Percentiles rank a stretch among this genome's conserved stretches.
Evolutionary conservation across 2,329 filamentous ascomycete genomes (phyloP).

Genomic region (Colletotrichum plurivorum): DNA sequence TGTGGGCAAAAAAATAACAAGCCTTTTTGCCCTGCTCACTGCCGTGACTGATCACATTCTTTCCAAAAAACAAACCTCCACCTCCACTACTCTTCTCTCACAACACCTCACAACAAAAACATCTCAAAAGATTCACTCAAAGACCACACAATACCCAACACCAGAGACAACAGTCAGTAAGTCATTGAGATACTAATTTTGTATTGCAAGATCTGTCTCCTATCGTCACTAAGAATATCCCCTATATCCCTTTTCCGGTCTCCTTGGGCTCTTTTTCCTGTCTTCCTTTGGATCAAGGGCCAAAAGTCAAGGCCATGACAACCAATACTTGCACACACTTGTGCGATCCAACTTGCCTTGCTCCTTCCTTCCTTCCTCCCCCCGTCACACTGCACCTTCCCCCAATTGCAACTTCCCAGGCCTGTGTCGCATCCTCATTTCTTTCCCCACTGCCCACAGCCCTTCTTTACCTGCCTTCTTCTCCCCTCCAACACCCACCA

Average conservation of each 20-base stretch:
- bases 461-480: conserved; percentile 1
- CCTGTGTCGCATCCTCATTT: conserved; percentile 29
- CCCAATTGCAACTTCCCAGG: conserved; percentile 27
- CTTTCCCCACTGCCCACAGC: conserved; percentile 3
- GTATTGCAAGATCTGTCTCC: not conserved
- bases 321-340: not conserved
- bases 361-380: conserved; percentile 15
- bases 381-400: conserved; percentile 31
- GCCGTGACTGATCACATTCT: not conserved
- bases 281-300: not conserved
- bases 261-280: not conserved
- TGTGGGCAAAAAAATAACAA: not conserved
- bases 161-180: conserved; percentile 27
- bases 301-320: not conserved
- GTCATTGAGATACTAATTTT: not conserved
- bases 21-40: not conserved
- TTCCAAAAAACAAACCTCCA: not conserved
- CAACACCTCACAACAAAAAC: not conserved
- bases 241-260: not conserved
- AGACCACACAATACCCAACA: not conserved
- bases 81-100: too few species aligned
- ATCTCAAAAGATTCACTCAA: not conserved
- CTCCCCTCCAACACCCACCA: conserved; percentile 1
- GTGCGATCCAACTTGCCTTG: conserved; percentile 12
- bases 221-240: not conserved